Base-by-base conservation (phyloP, 306 rosid genomes). In the Fragaria vesca region DNA sequence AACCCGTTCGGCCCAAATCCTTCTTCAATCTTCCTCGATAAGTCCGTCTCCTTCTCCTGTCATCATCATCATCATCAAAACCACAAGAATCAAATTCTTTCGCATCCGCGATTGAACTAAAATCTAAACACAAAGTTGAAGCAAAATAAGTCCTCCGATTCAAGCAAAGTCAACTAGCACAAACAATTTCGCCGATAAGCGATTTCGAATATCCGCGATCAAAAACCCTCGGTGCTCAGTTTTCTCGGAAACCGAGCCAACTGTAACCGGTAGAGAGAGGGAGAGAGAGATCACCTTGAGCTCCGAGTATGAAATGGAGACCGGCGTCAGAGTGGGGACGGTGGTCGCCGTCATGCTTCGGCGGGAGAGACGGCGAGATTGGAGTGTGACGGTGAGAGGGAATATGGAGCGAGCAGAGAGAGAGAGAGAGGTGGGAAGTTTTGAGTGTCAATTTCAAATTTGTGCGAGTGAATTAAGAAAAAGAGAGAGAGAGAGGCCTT, bases 1-100 rank as follows among this genome's bases (percentile, higher is more conserved):
- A 94, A 81, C 0, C 95, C 97, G 21, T 79, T 86, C 45, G 91
- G 91, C 69, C 98, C 98, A 65, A 92, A 92, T 1, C 97, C 97
- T 88, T 90, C 86, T 71, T 90, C 97, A 51, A 94, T 90, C 87
- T 90, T 89, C 84, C 28, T 77, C 8, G 93, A 90, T 86, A 94
- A 87, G 83, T 94, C 95, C 32, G 74, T 54, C 52, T 79, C 83
- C 82, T 81, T 88, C 54, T 92, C 91, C 98, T 94, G 91, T 46
- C 12, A 67, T 4, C 42, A 38, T 38, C 42, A 38, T 38, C 40
- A 77, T 4, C 60, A 84, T 82, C 40, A 34, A 32, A 32, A 12
- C 4, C 38, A 58, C 26, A 0, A 20, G 0, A 36, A 13, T 47
- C 18, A 40, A 34, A 20, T 20, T 57, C 40, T 26, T 45, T 42